Evolutionary conservation across 305 asterid genomes (phyloP), one percentile per base, ranked within the genome.

Genomic region (Fraxinus platypoda): DNA sequence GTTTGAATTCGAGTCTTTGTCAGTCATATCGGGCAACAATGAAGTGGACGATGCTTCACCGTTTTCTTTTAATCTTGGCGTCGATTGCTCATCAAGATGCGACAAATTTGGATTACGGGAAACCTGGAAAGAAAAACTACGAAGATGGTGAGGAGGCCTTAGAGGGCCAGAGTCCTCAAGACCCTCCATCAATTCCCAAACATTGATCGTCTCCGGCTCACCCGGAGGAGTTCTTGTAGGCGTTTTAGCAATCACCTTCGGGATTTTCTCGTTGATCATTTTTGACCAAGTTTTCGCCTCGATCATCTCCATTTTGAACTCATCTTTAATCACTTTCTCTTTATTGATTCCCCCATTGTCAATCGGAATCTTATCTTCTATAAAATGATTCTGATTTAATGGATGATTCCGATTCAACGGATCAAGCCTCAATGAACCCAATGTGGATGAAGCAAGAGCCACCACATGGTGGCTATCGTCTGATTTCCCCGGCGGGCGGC

Each of bases 101-200:
- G 87, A 28, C 0, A 83, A 78, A 74, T 79, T 21, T 7, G 87
- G 28, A 75, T 85, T 49, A 12, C 79, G 62, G 0, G 79, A 77
- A 35, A 89, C 74, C 3, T 91, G 90, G 66, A 94, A 95, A 1
- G 99, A 94, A 70, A 94, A 93, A 88, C 97, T 90, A 4, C 96
- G 97, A 77, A 88, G 72, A 34, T 90, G 93, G 43, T 84, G 89
- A 54, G 2, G 81, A 1, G 87, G 87, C 74, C 82, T 87, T 28
- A 89, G 87, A 34, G 97, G 97, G 76, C 94, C 88, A 49, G 49
- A 13, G 31, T 92, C 98, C 43, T 95, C 97, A 3, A 94, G 92
- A 4, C 97, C 99, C 82, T 91, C 95, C 98, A 94, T 93, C 87
- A 96, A 80, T 73, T 96, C 98, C 95, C 95, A 94, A 15, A 91